Conservation (phyloP, 352 stramenopile genomes). For the Globisporangium echinulatum region DNA sequence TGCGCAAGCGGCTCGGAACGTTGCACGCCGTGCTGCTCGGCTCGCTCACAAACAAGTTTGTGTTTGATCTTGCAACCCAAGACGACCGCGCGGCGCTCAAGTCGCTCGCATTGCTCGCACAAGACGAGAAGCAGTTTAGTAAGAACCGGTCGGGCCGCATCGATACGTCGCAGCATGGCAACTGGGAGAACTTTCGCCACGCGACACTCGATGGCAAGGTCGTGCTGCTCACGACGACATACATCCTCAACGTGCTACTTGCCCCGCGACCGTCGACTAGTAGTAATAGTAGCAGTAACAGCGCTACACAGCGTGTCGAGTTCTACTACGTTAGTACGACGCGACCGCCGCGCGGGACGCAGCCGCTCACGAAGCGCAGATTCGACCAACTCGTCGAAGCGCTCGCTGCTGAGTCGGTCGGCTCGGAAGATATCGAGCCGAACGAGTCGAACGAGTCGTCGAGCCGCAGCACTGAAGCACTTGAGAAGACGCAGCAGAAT, state of each 20-base stretch:
- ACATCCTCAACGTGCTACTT: conserved; percentile 65
- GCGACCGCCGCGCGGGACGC: conserved; percentile 49
- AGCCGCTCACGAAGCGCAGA: conserved; percentile 33
- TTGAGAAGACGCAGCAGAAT: conserved; percentile 10
- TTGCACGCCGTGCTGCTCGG: conserved; percentile 57
- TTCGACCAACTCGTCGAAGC: conserved; percentile 56
- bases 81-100: conserved; percentile 41
- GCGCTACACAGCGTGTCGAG: conserved; percentile 15
- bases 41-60: conserved; percentile 61
- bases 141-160: conserved; percentile 34
- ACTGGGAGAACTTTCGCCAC: conserved; percentile 89
- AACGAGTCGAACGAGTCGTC: no score
- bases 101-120: conserved; percentile 57
- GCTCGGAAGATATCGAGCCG: no score
- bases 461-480: background rate
- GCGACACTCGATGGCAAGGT: conserved; percentile 55
- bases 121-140: conserved; percentile 69
- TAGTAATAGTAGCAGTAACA: background rate
- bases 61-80: conserved; percentile 36
- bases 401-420: conserved; percentile 4
- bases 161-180: conserved; percentile 80
- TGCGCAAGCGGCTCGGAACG: conserved; percentile 55
- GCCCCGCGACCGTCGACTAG: conserved; percentile 10
- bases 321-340: conserved; percentile 86
- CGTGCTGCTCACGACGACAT: conserved; percentile 58